Evolutionary conservation across 768 basidiomycete species (phyloP).

Genomic region (Rhodotorula kratochvilovae): DNA sequence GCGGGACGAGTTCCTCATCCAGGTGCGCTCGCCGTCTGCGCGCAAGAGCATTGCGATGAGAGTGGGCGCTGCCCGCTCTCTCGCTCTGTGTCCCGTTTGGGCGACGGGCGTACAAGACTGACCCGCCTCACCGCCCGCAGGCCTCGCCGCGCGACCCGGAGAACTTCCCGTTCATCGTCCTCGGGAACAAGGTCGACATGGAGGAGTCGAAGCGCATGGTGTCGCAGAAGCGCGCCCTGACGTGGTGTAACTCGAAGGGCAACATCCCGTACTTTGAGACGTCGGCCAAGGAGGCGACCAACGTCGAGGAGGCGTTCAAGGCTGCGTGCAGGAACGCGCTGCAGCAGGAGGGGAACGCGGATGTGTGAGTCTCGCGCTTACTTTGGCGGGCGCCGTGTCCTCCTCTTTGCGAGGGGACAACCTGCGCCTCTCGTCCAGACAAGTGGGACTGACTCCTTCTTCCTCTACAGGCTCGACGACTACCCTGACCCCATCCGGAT

Average conservation of each 20-base stretch:
- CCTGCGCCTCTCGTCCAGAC: neutral
- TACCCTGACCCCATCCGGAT: slow-evolving; percentile 98
- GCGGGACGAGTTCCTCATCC: slow-evolving; percentile 97
- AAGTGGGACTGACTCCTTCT: neutral
- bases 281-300: slow-evolving; percentile 99
- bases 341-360: slow-evolving; percentile 93
- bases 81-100: too few species aligned
- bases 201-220: slow-evolving; percentile 99
- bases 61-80: too few species aligned
- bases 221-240: slow-evolving; percentile 98
- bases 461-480: slow-evolving; percentile 73
- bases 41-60: too few species aligned
- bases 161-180: slow-evolving; percentile 98
- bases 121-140: too few species aligned
- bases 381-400: neutral
- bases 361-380: slow-evolving; percentile 61
- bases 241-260: slow-evolving; percentile 99
- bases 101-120: too few species aligned
- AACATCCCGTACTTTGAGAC: slow-evolving; percentile 99
- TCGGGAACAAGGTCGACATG: slow-evolving; percentile 99
- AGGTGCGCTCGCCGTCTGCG: slow-evolving; percentile 49
- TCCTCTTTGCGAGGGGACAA: too few species aligned
- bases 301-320: slow-evolving; percentile 99
- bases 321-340: slow-evolving; percentile 99
- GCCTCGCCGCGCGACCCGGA: slow-evolving; percentile 98